These are phyloP conservation scores for Ajuga reptans DNA, from an alignment of 305 asterid species.

Conservation along the genomic window DNA sequence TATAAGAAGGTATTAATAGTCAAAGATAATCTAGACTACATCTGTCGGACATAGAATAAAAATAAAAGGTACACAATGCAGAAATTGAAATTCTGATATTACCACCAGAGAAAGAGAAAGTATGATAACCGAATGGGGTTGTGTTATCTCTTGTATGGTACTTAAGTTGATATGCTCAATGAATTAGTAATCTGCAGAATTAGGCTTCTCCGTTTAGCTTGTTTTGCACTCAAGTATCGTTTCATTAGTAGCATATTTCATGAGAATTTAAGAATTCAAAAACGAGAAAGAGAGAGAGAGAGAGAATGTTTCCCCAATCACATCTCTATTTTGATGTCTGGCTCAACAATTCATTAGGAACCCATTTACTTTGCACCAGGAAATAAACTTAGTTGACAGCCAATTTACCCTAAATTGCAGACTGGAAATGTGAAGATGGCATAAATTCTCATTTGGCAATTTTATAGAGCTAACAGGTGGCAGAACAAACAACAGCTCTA, in stretches of 20 bases:
- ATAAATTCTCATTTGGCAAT: slow-evolving; percentile 4
- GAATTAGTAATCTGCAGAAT: neutral
- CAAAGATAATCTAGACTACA: neutral
- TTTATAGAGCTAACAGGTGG: slow-evolving; percentile 6
- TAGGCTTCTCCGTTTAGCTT: neutral
- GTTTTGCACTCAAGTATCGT: neutral
- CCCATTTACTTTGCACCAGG: neutral
- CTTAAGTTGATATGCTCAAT: neutral
- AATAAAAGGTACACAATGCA: neutral
- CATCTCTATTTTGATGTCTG: neutral
- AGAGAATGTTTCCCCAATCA: neutral
- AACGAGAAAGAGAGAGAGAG: no score
- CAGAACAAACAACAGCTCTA: slow-evolving; percentile 8
- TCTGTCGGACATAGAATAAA: neutral
- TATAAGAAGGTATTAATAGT: neutral
- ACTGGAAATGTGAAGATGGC: neutral
- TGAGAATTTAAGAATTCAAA: no score
- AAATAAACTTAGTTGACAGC: neutral
- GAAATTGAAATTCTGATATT: neutral
- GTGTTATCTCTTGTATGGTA: neutral
- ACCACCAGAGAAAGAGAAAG: neutral
- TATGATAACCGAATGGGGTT: neutral
- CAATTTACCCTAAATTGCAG: neutral
- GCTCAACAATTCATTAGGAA: neutral
- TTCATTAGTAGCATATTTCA: neutral